phyloP scores from a whole-genome alignment of 305 asterid species.

The Fraxinus latifolia region DNA sequence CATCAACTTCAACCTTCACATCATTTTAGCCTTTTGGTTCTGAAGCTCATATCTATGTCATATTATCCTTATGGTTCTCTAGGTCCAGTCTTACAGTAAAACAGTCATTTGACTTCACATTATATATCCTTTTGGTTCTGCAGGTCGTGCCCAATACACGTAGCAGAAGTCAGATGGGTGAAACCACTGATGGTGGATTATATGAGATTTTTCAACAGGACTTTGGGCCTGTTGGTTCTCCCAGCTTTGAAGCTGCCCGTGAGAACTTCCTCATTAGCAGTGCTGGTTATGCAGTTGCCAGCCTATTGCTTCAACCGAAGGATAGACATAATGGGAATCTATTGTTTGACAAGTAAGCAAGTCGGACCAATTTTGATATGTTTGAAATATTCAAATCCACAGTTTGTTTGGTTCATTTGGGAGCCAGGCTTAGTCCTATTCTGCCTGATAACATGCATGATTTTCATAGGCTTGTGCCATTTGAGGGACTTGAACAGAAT shows the following conservation, averaged over 20 bases:
- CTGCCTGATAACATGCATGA: not conserved
- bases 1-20: not conserved
- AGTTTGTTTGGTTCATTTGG: not conserved
- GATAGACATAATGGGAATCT: slow-evolving; percentile 98
- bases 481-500: not conserved
- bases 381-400: not conserved
- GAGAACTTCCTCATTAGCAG: slow-evolving; percentile 93
- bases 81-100: not conserved
- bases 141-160: slow-evolving; percentile 96
- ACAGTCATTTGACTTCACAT: slow-evolving; percentile 6
- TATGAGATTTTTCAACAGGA: slow-evolving; percentile 98
- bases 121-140: slow-evolving; percentile 20
- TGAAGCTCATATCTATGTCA: not conserved
- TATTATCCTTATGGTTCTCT: slow-evolving; percentile 9
- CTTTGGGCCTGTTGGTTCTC: slow-evolving; percentile 95
- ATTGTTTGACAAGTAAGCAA: slow-evolving; percentile 82
- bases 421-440: not conserved
- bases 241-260: slow-evolving; percentile 96
- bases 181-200: slow-evolving; percentile 97
- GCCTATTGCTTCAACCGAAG: slow-evolving; percentile 98
- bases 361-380: not conserved
- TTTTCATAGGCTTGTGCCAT: not conserved
- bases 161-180: slow-evolving; percentile 99
- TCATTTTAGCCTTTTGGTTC: slow-evolving; percentile 11
- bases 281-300: slow-evolving; percentile 99